Percentiles rank a stretch among this genome's conserved stretches.
Conservation (phyloP, 805 yeast genomes). For the Candida dajiaensis region DNA sequence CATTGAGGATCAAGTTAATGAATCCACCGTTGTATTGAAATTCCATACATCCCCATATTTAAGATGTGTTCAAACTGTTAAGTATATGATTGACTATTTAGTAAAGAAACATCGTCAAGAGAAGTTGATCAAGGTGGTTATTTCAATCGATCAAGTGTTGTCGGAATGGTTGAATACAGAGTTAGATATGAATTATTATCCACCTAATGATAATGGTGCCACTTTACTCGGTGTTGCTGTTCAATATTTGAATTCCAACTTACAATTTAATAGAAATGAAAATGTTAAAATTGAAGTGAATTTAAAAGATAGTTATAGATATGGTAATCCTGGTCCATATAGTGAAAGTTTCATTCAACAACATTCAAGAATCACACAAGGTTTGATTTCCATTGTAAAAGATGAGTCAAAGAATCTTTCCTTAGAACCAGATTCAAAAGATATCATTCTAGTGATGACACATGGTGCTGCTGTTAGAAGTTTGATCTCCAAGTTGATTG, state of each 20-base stretch:
- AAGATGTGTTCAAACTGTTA: slow-evolving; percentile 37
- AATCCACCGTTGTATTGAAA: slow-evolving; percentile 11
- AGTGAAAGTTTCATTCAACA: slow-evolving; percentile 35
- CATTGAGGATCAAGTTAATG: slow-evolving; percentile 13
- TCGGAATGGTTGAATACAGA: slow-evolving; percentile 40
- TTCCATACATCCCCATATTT: slow-evolving; percentile 39
- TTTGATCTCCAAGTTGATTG: slow-evolving; percentile 31
- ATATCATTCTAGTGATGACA: slow-evolving; percentile 31
- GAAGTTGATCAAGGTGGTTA: slow-evolving; percentile 15
- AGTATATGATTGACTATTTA: slow-evolving; percentile 19
- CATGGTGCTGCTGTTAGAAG: slow-evolving; percentile 41
- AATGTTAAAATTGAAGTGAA: slow-evolving; percentile 24
- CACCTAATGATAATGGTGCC: slow-evolving; percentile 41
- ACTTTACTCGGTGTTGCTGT: slow-evolving; percentile 33
- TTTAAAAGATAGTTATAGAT: slow-evolving; percentile 28
- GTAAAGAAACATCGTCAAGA: slow-evolving; percentile 13
- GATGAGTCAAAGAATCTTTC: slow-evolving; percentile 23
- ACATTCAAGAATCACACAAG: slow-evolving; percentile 30
- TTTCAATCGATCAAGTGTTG: slow-evolving; percentile 35
- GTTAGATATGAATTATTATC: slow-evolving; percentile 32
- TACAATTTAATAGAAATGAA: slow-evolving; percentile 15
- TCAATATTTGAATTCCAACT: slow-evolving; percentile 28
- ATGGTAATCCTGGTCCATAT: slow-evolving; percentile 39
- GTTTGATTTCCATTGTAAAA: slow-evolving; percentile 29
- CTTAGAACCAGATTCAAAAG: slow-evolving; percentile 23